These are phyloP conservation scores for Coemansia sp. DNA, from an alignment of 192 early-diverging fungal species.

Conservation along the genomic window DNA sequence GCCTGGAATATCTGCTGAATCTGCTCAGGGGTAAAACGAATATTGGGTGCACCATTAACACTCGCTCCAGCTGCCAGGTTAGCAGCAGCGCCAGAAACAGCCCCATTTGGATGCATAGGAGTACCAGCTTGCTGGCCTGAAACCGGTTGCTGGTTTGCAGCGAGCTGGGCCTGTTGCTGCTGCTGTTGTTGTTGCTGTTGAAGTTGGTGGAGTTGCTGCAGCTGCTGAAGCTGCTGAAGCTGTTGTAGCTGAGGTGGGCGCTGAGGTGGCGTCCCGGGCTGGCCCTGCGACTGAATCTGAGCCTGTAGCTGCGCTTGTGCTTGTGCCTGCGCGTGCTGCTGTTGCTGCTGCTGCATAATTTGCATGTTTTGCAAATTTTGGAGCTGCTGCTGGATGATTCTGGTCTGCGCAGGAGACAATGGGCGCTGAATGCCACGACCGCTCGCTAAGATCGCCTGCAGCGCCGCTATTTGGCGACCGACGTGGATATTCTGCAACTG, in stretches of 20 bases:
- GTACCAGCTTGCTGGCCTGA: slow-evolving; percentile 11
- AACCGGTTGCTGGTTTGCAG: slow-evolving; percentile 3
- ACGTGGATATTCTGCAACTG: slow-evolving; percentile 21
- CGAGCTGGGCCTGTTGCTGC: slow-evolving; percentile 17
- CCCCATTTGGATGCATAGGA: not conserved
- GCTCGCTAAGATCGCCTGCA: slow-evolving; percentile 32
- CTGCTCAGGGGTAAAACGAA: slow-evolving; percentile 41
- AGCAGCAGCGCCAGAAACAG: not conserved
- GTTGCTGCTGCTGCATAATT: slow-evolving; percentile 12
- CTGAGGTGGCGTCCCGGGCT: not conserved
- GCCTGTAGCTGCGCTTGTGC: slow-evolving; percentile 12
- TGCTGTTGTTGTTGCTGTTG: slow-evolving; percentile 18
- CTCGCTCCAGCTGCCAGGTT: slow-evolving; percentile 3
- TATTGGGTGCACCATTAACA: slow-evolving; percentile 12
- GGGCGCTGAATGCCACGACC: slow-evolving; percentile 25
- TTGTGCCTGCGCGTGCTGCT: slow-evolving; percentile 18
- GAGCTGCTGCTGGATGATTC: slow-evolving; percentile 35
- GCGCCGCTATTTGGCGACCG: slow-evolving; percentile 18
- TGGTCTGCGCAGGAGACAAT: slow-evolving; percentile 21
- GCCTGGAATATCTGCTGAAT: slow-evolving; percentile 42
- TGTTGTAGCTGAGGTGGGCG: slow-evolving; percentile 17
- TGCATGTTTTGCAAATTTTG: slow-evolving; percentile 20
- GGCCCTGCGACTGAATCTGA: slow-evolving; percentile 2
- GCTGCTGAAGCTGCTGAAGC: slow-evolving; percentile 18
- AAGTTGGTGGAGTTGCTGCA: slow-evolving; percentile 6